Evolutionary conservation across 345 rosid genomes (phyloP), one percentile per base, ranked within the genome.

Genomic region (Aegle marmelos): DNA sequence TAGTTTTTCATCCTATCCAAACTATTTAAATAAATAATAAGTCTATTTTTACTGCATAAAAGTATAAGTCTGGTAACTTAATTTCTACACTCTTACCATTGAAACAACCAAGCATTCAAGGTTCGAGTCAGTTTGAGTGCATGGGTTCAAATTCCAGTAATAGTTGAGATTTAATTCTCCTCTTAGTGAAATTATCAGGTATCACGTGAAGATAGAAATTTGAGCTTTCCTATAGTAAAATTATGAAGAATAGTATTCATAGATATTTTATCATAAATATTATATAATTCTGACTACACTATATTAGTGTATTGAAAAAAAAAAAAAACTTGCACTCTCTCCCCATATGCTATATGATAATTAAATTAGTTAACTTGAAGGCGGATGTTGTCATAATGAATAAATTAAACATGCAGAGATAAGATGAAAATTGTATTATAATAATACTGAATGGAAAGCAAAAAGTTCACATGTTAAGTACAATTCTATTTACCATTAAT

Each of bases 181-280:
- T 39, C 45, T 0, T 39, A 9, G 13, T 39, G 4, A 9, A 39
- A 39, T 39, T 39, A 39, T 9, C 45, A 2, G 0, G 0, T 9
- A 39, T 2, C 0, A 39, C 9, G 13, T 2, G 4, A 39, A 2
- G 4, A 2, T 39, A 9, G 4, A 39, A 9, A 39, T 39, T 39
- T 0, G 0, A 1, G 1, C 13, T 9, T 9, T 39, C 0, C 1
- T 39, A 39, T 9, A 39, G 0, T 39, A 2, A 39, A 39, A 39
- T 39, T 39, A 39, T 39, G 3, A 9, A 39, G 13, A 4, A 9
- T 39, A 39, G 3, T 39, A 2, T 39, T 0, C 2, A 39, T 39
- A 39, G 13, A 39, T 39, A 9, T 39, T 1, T 39, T 0, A 39
- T 39, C 9, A 39, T 39, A 39, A 39, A 39, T 39, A 9, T 39